These are phyloP conservation scores for Elsinoe perseae DNA, from an alignment of 2,329 filamentous ascomycete genomes.

Conservation along the genomic window DNA sequence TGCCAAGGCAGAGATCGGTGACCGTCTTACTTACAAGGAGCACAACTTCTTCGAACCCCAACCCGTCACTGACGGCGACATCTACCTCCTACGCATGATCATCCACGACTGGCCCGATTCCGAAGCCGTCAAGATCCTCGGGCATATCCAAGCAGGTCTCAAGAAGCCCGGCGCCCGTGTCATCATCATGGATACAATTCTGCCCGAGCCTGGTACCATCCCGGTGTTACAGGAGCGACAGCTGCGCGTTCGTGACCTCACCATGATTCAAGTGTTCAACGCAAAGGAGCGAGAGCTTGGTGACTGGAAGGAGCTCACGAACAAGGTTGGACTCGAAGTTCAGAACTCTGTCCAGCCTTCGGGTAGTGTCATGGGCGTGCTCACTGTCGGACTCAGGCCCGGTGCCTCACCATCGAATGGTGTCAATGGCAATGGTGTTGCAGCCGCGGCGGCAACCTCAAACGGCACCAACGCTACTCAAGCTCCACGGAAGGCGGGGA, in stretches of 20 bases:
- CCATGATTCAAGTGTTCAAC: constrained; percentile 24
- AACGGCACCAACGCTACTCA: constrained; percentile 8
- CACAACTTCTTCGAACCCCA: constrained; percentile 27
- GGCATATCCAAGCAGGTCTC: constrained; percentile 18
- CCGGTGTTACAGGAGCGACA: constrained; percentile 20
- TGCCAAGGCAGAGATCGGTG: constrained; percentile 17
- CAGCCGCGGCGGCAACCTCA: background rate
- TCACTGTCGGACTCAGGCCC: constrained; percentile 15
- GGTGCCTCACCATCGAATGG: background rate
- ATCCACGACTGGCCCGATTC: constrained; percentile 26
- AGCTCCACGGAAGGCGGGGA: background rate
- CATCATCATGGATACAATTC: constrained; percentile 23
- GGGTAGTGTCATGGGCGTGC: constrained; percentile 21
- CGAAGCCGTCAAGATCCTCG: constrained; percentile 21
- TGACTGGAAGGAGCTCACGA: constrained; percentile 20
- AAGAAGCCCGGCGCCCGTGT: constrained; percentile 23
- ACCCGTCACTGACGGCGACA: constrained; percentile 26
- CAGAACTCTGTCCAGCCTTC: constrained; percentile 18
- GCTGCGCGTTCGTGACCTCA: constrained; percentile 21
- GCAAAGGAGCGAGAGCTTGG: constrained; percentile 22
- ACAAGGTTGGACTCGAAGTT: constrained; percentile 17
- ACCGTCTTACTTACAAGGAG: constrained; percentile 19
- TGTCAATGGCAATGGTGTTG: constrained; percentile 5
- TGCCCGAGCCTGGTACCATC: constrained; percentile 19
- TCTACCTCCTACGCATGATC: constrained; percentile 25